These are phyloP conservation scores for Cardamine resedifolia DNA, from an alignment of 345 rosid genomes.

Conservation along the genomic window DNA sequence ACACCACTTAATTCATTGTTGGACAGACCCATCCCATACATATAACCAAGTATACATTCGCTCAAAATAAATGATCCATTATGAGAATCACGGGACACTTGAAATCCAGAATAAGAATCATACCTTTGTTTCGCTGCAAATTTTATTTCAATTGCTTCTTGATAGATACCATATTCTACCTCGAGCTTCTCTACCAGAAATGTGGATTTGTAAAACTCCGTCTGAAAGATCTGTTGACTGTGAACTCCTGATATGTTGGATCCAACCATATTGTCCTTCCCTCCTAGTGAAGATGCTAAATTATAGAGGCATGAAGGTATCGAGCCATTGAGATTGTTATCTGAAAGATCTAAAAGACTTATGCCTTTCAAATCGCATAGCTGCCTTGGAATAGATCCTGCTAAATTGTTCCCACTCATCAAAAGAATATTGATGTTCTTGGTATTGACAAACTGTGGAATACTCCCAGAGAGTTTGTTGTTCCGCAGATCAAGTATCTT, in stretches of 20 bases:
- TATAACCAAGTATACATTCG: too few relatives aligned
- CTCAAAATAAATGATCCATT: too few relatives aligned
- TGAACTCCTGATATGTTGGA: not conserved
- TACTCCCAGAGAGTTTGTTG: slow-evolving; percentile 3
- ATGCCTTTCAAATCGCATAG: not conserved
- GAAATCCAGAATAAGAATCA: too few relatives aligned
- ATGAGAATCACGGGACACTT: too few relatives aligned
- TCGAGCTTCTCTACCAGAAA: not conserved
- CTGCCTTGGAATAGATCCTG: not conserved
- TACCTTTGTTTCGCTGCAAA: not conserved
- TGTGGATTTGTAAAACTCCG: not conserved
- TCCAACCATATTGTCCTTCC: not conserved
- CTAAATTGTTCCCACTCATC: not conserved
- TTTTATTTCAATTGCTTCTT: not conserved
- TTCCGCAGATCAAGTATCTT: not conserved
- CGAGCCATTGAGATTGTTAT: not conserved
- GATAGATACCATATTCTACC: not conserved
- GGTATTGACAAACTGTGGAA: not conserved
- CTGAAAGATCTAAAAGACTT: not conserved
- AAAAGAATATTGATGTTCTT: not conserved
- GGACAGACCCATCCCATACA: slow-evolving; percentile 44
- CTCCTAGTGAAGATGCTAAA: not conserved
- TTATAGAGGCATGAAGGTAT: slow-evolving; percentile 4
- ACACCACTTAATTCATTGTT: slow-evolving; percentile 33
- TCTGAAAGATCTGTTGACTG: not conserved